Conservation (phyloP, 2,329 filamentous ascomycete genomes). For the Diaporthe sp. region DNA sequence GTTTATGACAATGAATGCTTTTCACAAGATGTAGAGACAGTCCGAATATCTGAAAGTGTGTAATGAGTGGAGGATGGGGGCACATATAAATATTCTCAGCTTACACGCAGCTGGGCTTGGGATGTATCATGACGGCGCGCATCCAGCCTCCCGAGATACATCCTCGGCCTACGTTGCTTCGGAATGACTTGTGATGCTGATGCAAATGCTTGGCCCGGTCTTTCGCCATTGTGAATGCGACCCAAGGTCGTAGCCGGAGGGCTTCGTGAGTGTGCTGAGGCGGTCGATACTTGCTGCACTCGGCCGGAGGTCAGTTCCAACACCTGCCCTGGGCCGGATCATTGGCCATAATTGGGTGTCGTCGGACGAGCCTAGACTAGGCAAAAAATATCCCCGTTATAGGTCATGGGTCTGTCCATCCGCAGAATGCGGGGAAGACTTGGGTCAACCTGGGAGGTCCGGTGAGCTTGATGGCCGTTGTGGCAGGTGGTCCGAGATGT, state of each 20-base stretch:
- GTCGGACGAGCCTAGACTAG: slow-evolving; percentile 15
- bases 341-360: slow-evolving; percentile 12
- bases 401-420: slow-evolving; percentile 19
- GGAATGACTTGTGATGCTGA: slow-evolving; percentile 22
- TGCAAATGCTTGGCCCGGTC: slow-evolving; percentile 16
- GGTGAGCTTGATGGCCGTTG: background rate
- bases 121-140: background rate
- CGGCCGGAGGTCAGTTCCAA: slow-evolving; percentile 15
- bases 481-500: slow-evolving; percentile 1
- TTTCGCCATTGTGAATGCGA: slow-evolving; percentile 16
- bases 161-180: slow-evolving; percentile 23
- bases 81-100: slow-evolving; percentile 7
- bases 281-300: slow-evolving; percentile 15
- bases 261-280: background rate
- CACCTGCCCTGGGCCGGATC: background rate
- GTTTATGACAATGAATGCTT: background rate
- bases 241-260: slow-evolving; percentile 10
- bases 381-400: background rate
- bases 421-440: slow-evolving; percentile 21
- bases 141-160: background rate
- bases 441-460: slow-evolving; percentile 15
- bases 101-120: background rate
- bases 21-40: background rate
- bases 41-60: background rate
- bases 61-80: background rate